phyloP scores from a whole-genome alignment of 163 green algal genomes.

The Chlorella variabilis region DNA sequence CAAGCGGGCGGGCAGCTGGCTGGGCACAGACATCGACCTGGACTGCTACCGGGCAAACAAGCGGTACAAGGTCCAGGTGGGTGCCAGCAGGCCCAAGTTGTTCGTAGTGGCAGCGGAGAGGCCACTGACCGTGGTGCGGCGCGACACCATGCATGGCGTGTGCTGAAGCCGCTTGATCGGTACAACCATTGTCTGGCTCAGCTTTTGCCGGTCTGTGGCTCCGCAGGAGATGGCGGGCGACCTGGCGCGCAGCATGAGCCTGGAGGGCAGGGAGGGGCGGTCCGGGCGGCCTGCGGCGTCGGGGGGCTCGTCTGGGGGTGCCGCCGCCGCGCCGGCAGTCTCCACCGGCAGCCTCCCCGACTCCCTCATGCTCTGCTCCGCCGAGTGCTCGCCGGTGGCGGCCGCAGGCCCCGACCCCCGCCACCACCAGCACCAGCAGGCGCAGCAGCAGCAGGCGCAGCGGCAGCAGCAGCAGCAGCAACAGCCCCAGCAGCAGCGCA shows the following conservation, averaged over 20 bases:
- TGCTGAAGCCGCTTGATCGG: too few relatives aligned
- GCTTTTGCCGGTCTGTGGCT: too few relatives aligned
- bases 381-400: not conserved
- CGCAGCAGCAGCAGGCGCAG: not conserved
- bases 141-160: too few relatives aligned
- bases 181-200: too few relatives aligned
- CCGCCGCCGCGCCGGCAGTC: not conserved
- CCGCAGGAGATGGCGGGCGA: not conserved
- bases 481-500: not conserved
- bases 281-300: not conserved
- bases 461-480: constrained; percentile 2
- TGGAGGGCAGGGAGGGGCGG: not conserved
- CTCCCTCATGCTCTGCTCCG: not conserved
- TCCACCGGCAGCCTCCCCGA: not conserved
- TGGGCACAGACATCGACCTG: not conserved
- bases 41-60: not conserved
- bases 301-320: not conserved
- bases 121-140: too few relatives aligned
- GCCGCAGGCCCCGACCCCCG: not conserved
- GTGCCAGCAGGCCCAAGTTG: too few relatives aligned
- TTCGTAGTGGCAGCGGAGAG: too few relatives aligned
- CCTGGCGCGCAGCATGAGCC: not conserved
- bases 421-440: not conserved
- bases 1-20: not conserved
- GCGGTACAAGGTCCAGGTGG: constrained; percentile 2